phyloP scores from a whole-genome alignment of 1,284 basidiomycete species.

The Sphaerobolus stellatus region DNA sequence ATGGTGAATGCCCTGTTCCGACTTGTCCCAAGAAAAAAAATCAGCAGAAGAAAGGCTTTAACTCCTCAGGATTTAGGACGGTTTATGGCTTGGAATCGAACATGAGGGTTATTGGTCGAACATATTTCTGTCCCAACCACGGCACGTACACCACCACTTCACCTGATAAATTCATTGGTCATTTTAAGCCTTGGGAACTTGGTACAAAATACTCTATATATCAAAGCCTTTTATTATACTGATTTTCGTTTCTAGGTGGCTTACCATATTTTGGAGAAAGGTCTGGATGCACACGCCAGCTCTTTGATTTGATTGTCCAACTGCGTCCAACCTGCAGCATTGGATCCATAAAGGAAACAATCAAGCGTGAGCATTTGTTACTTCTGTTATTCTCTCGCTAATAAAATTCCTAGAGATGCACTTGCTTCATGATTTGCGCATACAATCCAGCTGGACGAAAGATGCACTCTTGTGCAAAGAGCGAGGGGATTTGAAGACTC shows the following conservation, averaged over 20 bases:
- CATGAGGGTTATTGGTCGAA: not conserved
- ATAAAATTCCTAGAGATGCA: no score
- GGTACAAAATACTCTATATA: no score
- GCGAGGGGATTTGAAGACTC: no score
- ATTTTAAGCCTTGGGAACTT: not conserved
- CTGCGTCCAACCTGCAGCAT: no score
- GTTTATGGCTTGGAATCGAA: not conserved
- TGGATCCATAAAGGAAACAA: no score
- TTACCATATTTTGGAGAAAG: not conserved
- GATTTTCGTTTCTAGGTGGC: no score
- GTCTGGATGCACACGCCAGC: not conserved
- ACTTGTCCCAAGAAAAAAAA: not conserved
- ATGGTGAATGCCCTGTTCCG: not conserved
- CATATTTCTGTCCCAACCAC: not conserved
- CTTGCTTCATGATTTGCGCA: no score
- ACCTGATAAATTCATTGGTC: not conserved
- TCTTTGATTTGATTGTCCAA: not conserved
- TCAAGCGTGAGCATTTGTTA: no score
- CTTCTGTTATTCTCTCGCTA: no score
- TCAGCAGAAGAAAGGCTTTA: not conserved
- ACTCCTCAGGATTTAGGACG: not conserved
- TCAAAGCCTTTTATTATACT: no score
- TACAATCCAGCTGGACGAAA: no score
- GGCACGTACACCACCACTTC: not conserved
- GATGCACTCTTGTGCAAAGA: no score